Evolutionary conservation across 2,329 filamentous ascomycete species (phyloP).

Genomic region (Kalaharituber pfeilii): DNA sequence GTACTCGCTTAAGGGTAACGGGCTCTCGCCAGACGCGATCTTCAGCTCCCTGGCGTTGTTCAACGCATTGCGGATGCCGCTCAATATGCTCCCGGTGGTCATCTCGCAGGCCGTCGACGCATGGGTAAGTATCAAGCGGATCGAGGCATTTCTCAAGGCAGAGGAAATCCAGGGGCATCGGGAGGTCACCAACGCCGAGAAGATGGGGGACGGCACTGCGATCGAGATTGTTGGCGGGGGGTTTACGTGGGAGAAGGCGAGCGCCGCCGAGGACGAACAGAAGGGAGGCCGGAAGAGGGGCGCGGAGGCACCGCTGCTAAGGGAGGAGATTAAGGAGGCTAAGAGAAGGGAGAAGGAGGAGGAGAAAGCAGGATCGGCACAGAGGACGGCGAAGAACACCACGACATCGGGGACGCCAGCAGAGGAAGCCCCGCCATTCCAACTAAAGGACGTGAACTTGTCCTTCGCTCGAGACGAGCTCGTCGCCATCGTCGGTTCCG

Average conservation of each 20-base stretch:
- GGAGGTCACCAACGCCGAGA: slow-evolving; percentile 27
- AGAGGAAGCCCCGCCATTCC: slow-evolving; percentile 45
- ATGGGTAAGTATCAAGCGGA: slow-evolving; percentile 64
- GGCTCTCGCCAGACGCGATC: slow-evolving; percentile 54
- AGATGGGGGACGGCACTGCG: slow-evolving; percentile 47
- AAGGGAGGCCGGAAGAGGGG: slow-evolving; percentile 26
- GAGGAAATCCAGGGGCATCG: slow-evolving; percentile 41
- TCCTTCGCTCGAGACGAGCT: slow-evolving; percentile 57
- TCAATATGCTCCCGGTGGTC: slow-evolving; percentile 76
- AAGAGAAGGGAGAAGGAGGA: slow-evolving; percentile 28
- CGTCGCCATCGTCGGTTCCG: slow-evolving; percentile 70
- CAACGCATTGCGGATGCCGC: slow-evolving; percentile 73
- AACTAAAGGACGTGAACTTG: slow-evolving; percentile 50
- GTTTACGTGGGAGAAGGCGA: slow-evolving; percentile 64
- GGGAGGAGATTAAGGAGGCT: slow-evolving; percentile 21
- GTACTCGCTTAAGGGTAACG: slow-evolving; percentile 47
- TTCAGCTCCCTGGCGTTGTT: slow-evolving; percentile 92
- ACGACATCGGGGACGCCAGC: slow-evolving; percentile 32
- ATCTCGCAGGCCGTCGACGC: slow-evolving; percentile 83
- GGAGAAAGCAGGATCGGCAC: slow-evolving; percentile 22
- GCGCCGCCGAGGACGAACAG: slow-evolving; percentile 27
- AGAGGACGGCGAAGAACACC: slow-evolving; percentile 21
- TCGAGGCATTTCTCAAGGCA: slow-evolving; percentile 71
- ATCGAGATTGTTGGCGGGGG: slow-evolving; percentile 54
- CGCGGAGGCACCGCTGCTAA: slow-evolving; percentile 19